Percentiles rank a stretch among this genome's conserved stretches.
These are phyloP conservation scores for Peltaster fructicola DNA, from an alignment of 2,329 filamentous ascomycete species.

Conservation along the genomic window DNA sequence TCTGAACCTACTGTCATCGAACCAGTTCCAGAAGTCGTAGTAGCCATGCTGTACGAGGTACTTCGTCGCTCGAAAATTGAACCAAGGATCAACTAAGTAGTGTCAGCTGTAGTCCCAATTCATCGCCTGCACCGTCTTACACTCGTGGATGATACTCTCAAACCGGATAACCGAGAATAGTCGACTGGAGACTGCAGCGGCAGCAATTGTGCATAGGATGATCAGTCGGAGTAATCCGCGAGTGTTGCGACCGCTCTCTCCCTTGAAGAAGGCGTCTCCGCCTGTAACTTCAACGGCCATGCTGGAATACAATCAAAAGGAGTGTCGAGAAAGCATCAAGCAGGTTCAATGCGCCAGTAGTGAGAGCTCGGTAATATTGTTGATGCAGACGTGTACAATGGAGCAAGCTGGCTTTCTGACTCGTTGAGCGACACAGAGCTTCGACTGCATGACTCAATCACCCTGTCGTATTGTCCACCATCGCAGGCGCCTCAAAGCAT, in stretches of 20 bases:
- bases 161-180: constrained; percentile 98
- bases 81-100: constrained; percentile 84
- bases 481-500: too few relatives aligned
- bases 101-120: constrained; percentile 4
- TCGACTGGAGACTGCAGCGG: constrained; percentile 77
- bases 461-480: too few relatives aligned
- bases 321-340: too few relatives aligned
- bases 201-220: constrained; percentile 82
- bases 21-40: constrained; percentile 99
- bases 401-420: too few relatives aligned
- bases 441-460: too few relatives aligned
- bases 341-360: too few relatives aligned
- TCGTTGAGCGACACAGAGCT: too few relatives aligned
- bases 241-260: constrained; percentile 62
- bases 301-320: too few relatives aligned
- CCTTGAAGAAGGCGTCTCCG: constrained; percentile 44
- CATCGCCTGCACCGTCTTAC: constrained; percentile 28
- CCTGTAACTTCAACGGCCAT: constrained; percentile 10
- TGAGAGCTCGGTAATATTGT: too few relatives aligned
- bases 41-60: constrained; percentile 95
- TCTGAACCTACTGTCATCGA: constrained; percentile 63
- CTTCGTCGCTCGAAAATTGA: constrained; percentile 97
- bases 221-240: constrained; percentile 72
- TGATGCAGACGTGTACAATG: too few relatives aligned
- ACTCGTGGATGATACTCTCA: constrained; percentile 99